Conservation (phyloP, 768 basidiomycete genomes). For the Suillus fuscotomentosus region DNA sequence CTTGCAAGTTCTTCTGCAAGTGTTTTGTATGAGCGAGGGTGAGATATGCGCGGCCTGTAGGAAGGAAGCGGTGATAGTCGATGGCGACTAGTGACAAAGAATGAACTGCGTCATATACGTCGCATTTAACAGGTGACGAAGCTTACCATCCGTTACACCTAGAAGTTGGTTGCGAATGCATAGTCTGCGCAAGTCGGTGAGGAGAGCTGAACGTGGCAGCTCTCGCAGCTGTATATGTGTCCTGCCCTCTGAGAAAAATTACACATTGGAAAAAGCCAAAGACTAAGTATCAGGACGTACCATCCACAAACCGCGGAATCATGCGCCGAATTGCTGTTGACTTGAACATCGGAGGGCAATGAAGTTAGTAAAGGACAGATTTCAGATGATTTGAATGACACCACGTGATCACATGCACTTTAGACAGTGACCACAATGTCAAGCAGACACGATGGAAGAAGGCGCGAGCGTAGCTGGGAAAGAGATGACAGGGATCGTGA, state of each 20-base stretch:
- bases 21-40: conserved; percentile 49
- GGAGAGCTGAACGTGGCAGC: conserved; percentile 52
- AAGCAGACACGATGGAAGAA: conserved; percentile 51
- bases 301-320: conserved; percentile 8
- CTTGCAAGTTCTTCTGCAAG: conserved; percentile 38
- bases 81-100: conserved; percentile 45
- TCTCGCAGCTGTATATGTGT: conserved; percentile 47
- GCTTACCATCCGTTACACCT: conserved; percentile 42
- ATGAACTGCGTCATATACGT: neutral
- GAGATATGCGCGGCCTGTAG: conserved; percentile 58
- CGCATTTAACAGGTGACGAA: neutral
- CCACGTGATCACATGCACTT: conserved; percentile 25
- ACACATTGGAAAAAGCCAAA: neutral
- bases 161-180: conserved; percentile 40
- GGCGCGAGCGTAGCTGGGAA: conserved; percentile 67
- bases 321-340: conserved; percentile 20
- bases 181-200: conserved; percentile 52
- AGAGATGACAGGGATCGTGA: conserved; percentile 45
- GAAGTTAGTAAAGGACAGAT: neutral
- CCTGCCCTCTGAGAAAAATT: conserved; percentile 18
- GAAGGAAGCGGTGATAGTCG: conserved; percentile 58
- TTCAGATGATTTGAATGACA: neutral
- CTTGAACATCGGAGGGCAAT: conserved; percentile 13
- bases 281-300: conserved; percentile 13
- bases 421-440: conserved; percentile 51